Evolutionary conservation across 306 rosid species (phyloP).

Genomic region (Corylus avellana): DNA sequence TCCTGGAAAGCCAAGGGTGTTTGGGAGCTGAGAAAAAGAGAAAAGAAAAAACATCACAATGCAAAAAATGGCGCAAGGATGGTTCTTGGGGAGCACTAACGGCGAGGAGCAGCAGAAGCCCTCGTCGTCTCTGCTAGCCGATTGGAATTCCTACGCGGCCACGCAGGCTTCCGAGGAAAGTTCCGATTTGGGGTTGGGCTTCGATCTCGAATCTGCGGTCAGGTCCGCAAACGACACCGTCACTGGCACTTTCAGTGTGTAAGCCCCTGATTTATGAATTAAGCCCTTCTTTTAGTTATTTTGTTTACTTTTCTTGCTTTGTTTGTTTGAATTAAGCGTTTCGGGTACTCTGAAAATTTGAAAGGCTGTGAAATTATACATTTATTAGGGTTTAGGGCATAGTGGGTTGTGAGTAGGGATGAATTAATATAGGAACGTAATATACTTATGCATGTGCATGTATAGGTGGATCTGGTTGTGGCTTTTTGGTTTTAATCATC

Average conservation of each 20-base stretch:
- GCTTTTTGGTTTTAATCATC: constrained; percentile 1
- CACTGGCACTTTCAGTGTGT: constrained; percentile 85
- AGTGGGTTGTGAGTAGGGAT: neutral
- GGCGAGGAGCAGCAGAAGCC: constrained; percentile 46
- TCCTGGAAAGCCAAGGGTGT: neutral
- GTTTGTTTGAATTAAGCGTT: neutral
- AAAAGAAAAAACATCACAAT: constrained; percentile 23
- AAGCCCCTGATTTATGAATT: constrained; percentile 31
- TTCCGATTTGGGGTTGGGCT: constrained; percentile 47
- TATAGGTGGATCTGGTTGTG: constrained; percentile 19
- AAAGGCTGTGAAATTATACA: neutral
- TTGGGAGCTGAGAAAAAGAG: constrained; percentile 19
- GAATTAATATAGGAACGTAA: neutral
- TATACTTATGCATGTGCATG: neutral
- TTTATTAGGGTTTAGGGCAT: neutral
- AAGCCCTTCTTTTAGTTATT: neutral
- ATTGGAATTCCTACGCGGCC: constrained; percentile 88
- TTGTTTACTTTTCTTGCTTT: neutral
- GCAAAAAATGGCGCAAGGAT: constrained; percentile 87
- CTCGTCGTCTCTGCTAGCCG: constrained; percentile 63
- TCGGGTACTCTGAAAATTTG: neutral
- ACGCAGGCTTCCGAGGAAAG: constrained; percentile 50
- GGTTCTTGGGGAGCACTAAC: constrained; percentile 59
- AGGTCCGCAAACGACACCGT: constrained; percentile 89
- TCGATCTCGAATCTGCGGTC: constrained; percentile 92